Base-by-base conservation (phyloP, 148 eudicot genomes). In the Polygonum aviculare region DNA sequence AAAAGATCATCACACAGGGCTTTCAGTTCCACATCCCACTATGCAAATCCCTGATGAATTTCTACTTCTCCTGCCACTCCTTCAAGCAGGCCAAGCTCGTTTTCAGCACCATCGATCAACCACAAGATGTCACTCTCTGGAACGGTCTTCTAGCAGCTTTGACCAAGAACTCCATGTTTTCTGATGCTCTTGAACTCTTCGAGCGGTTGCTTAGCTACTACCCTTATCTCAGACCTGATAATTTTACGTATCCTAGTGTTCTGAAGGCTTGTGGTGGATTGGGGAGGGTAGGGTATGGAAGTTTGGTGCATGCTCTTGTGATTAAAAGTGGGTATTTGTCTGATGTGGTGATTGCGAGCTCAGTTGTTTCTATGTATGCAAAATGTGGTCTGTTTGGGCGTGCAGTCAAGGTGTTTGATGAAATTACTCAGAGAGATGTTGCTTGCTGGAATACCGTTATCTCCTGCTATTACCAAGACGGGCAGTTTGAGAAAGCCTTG, bases 371-470 rank as follows among this genome's bases (percentile, higher is more conserved):
- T 3, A 72, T 80, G 82, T 82, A 85, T 72, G 88, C 83, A 1
- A 85, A 82, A 22, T 82, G 83, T 52, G 76, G 79, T 9, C 7
- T 74, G 38, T 80, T 85, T 62, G 76, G 15, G 54, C 38, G 54
- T 15, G 87, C 87, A 36, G 21, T 74, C 11, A 62, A 84, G 22
- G 19, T 85, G 83, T 85, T 85, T 40, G 87, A 85, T 60, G 87
- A 85, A 79, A 85, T 85, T 77, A 74, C 83, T 57, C 79, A 80
- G 9, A 80, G 81, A 65, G 87, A 85, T 69, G 82, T 77, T 74
- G 77, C 83, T 10, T 79, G 84, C 45, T 82, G 88, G 88, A 80
- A 82, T 51, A 78, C 79, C 33, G 63, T 82, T 10, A 73, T 85
- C 36, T 82, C 83, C 12, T 78, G 85, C 57, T 82, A 80, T 67